Conservation (phyloP, 1,284 basidiomycete species). For the Naganishia cerealis region DNA sequence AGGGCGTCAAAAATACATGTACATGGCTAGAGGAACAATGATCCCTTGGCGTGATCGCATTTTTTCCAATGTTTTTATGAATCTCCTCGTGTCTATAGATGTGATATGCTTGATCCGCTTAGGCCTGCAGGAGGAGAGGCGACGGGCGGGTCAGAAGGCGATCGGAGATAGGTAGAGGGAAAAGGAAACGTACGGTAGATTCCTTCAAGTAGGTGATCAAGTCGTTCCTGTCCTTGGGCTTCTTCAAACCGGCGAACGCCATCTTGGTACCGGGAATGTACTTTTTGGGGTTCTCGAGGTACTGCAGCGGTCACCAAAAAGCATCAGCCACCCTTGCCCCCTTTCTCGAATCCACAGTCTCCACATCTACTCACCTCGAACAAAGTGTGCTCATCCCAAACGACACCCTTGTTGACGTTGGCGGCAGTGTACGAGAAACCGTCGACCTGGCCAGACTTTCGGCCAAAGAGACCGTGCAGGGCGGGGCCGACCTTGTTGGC, state of each 20-base stretch:
- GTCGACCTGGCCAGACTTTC: slow-evolving; percentile 82
- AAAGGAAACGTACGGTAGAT: slow-evolving; percentile 1
- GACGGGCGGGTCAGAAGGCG: not conserved
- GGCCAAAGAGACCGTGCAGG: slow-evolving; percentile 83
- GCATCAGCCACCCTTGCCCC: not conserved
- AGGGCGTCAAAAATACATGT: slow-evolving; percentile 24
- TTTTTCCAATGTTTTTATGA: slow-evolving; percentile 12
- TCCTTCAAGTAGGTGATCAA: slow-evolving; percentile 57
- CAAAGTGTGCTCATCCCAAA: slow-evolving; percentile 60
- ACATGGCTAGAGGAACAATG: slow-evolving; percentile 11
- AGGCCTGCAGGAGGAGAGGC: slow-evolving; percentile 1
- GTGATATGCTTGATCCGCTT: slow-evolving; percentile 18
- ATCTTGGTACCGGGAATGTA: slow-evolving; percentile 96
- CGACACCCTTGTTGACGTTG: slow-evolving; percentile 92
- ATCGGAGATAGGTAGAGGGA: not conserved
- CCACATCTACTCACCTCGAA: slow-evolving; percentile 40
- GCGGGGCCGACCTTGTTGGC: slow-evolving; percentile 77
- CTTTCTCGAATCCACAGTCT: not conserved
- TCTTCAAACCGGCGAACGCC: slow-evolving; percentile 96
- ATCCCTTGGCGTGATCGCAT: not conserved
- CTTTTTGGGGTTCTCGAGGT: slow-evolving; percentile 89
- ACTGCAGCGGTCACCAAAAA: slow-evolving; percentile 13
- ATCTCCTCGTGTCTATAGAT: slow-evolving; percentile 15
- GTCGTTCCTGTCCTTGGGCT: slow-evolving; percentile 92
- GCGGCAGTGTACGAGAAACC: slow-evolving; percentile 92